Conservation (phyloP, 2,329 filamentous ascomycete genomes). For the Xylariaceae sp. region DNA sequence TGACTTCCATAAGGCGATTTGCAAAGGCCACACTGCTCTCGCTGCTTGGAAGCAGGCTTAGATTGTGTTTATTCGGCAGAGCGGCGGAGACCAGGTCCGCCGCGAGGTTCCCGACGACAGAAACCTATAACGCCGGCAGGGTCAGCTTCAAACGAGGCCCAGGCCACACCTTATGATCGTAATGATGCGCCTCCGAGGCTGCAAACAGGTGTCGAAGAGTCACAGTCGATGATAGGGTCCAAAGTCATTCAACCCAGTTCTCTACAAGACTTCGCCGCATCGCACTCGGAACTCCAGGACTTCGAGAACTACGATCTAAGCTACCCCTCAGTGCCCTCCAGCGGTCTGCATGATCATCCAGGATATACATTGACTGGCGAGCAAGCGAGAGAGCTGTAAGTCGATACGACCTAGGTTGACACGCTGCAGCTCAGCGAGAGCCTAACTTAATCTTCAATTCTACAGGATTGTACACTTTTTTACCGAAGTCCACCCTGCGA, state of each 20-base stretch:
- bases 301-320: constrained; percentile 6
- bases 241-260: background rate
- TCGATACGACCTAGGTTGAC: background rate
- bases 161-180: background rate
- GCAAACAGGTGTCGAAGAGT: background rate
- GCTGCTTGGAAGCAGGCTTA: constrained; percentile 28
- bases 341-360: constrained; percentile 9
- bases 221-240: background rate
- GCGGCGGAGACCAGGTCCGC: constrained; percentile 31
- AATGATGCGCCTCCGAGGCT: background rate
- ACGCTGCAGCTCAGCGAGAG: no score
- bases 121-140: constrained; percentile 1
- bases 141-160: constrained; percentile 4
- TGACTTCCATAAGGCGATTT: constrained; percentile 26
- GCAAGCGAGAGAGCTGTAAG: constrained; percentile 22
- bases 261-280: background rate
- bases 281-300: constrained; percentile 1
- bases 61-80: constrained; percentile 29
- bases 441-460: background rate
- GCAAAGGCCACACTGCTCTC: constrained; percentile 30
- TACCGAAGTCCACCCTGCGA: constrained; percentile 27
- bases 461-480: constrained; percentile 27
- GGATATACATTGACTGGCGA: constrained; percentile 18
- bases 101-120: constrained; percentile 24
- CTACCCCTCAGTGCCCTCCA: constrained; percentile 3